Percentiles rank a stretch among this genome's conserved stretches.
Evolutionary conservation across 805 yeast species (phyloP).

Genomic region (Candida odintsovae): DNA sequence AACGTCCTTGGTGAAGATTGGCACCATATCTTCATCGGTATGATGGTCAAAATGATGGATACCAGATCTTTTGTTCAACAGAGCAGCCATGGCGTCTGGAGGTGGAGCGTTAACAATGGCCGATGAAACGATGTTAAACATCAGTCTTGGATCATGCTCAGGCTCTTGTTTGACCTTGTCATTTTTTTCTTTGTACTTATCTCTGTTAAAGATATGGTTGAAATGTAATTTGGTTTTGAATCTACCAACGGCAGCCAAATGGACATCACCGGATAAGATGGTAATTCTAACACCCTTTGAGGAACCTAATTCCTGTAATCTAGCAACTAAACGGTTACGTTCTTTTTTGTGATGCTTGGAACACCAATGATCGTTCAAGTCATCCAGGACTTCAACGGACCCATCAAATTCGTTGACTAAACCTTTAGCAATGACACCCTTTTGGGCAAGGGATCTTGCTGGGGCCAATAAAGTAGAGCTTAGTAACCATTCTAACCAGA

Average conservation of each 20-base stretch:
- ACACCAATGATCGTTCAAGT: conserved; percentile 96
- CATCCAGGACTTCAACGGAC: conserved; percentile 84
- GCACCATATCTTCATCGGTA: conserved; percentile 79
- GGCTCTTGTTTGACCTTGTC: conserved; percentile 42
- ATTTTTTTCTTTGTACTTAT: conserved; percentile 32
- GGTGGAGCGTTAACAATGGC: conserved; percentile 94
- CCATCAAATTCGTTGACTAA: conserved; percentile 91
- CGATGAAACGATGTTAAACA: conserved; percentile 80
- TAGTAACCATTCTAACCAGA: conserved; percentile 79
- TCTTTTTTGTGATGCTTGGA: conserved; percentile 80
- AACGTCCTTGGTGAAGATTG: conserved; percentile 57
- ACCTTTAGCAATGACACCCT: conserved; percentile 61
- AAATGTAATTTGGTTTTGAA: conserved; percentile 51
- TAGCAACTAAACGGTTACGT: conserved; percentile 62
- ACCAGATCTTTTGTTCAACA: conserved; percentile 59
- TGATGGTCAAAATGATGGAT: conserved; percentile 59
- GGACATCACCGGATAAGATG: conserved; percentile 90
- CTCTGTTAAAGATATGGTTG: conserved; percentile 33
- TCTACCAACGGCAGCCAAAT: conserved; percentile 78
- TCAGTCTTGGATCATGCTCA: conserved; percentile 65
- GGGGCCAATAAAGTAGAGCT: conserved; percentile 60
- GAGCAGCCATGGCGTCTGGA: conserved; percentile 74
- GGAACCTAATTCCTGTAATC: conserved; percentile 63
- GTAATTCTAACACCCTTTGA: conserved; percentile 66
- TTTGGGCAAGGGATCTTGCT: conserved; percentile 50